Base-by-base conservation (phyloP, 2,329 filamentous ascomycete genomes). In the Emmonsia crescens region DNA sequence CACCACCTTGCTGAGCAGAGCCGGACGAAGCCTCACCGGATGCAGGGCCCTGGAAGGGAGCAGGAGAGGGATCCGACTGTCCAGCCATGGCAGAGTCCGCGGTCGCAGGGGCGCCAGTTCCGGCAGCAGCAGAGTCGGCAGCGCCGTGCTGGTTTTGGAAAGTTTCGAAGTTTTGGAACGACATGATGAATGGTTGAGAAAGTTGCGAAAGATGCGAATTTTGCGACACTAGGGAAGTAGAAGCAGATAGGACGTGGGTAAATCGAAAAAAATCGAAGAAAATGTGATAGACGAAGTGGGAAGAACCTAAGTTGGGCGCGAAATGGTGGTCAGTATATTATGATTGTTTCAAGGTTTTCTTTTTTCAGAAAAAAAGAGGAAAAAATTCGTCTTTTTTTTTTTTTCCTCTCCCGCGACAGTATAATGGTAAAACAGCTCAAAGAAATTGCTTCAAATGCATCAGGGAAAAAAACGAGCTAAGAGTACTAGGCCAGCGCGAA, bases 151-250 rank as follows among this genome's bases (percentile, higher is more conserved):
- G 84, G 73, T 82, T 82, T 71, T 82, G 83, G 74, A 83, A 85
- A 66, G 81, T 78, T 69, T 87, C 84, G 75, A 84, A 85, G 74
- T 84, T 84, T 65, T 83, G 82, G 78, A 85, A 87, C 73, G 83
- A 85, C 85, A 88, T 88, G 62, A 67, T 82, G 73, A 64, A 65
- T n/a, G 38, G 60, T 60, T 64, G 62, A 66, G 66, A 64, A 51
- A 38, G 57, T 36, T 52, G 46, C 49, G n/a, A 42, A 62, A 62
- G 42, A 64, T 59, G 60, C 49, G 60, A 52, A 63, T 42, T 51
- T 59, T 38, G 31, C 33, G 24, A 49, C 42, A 55, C 51, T 31
- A 55, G 51, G 33, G 40, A 58, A 52, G 27, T 59, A 24, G 5
- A 57, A 59, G 27, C 12, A 24, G 55, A 57, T 55, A 54, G 24